Conservation (phyloP, 306 rosid species). For the Sechiopsis laciniata region DNA sequence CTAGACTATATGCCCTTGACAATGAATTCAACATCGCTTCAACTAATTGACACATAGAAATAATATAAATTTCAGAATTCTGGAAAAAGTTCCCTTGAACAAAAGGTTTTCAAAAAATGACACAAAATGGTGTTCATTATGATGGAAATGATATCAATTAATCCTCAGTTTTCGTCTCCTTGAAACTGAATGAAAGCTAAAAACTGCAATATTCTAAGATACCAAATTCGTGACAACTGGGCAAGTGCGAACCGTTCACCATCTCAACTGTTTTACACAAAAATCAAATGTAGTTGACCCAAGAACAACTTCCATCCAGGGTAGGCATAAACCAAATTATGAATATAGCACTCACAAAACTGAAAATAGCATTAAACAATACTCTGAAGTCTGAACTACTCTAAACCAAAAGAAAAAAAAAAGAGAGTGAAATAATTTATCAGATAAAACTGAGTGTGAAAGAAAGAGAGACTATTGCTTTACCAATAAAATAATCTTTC, state of each 20-base stretch:
- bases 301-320: neutral
- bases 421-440: neutral
- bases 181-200: neutral
- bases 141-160: neutral
- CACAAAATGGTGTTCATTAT: neutral
- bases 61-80: neutral
- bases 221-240: neutral
- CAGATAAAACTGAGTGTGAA: slow-evolving; percentile 9
- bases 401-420: neutral
- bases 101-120: neutral
- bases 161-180: slow-evolving; percentile 1
- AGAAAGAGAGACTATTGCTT: slow-evolving; percentile 17
- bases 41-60: neutral
- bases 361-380: neutral
- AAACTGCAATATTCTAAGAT: neutral
- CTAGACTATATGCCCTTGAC: neutral
- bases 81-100: neutral
- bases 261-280: neutral
- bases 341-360: neutral
- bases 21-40: neutral
- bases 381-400: neutral
- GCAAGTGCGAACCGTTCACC: neutral
- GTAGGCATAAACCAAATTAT: neutral
- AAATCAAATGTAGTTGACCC: neutral
- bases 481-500: slow-evolving; percentile 70